phyloP scores from a whole-genome alignment of 2,329 filamentous ascomycete species.

The Alternaria postmessia region DNA sequence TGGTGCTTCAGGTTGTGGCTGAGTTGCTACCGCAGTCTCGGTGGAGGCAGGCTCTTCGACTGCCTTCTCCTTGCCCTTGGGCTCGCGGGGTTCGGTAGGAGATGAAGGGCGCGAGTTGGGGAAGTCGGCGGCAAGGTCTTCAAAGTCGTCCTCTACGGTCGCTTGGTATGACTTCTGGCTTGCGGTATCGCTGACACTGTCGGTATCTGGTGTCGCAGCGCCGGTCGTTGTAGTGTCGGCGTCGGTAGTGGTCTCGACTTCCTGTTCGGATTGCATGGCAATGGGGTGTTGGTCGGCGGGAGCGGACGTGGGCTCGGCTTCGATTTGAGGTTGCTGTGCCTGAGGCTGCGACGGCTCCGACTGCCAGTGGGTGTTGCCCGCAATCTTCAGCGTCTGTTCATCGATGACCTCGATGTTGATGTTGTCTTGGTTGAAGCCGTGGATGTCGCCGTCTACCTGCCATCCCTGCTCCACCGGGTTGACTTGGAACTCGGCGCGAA shows the following conservation, averaged over 20 bases:
- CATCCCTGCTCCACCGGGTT: slow-evolving; percentile 41
- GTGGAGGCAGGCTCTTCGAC: slow-evolving; percentile 22
- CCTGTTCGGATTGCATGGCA: background rate
- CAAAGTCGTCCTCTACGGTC: slow-evolving; percentile 49
- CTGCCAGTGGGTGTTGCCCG: slow-evolving; percentile 41
- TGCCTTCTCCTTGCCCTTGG: slow-evolving; percentile 42
- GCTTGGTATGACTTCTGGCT: slow-evolving; percentile 47
- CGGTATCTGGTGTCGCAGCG: slow-evolving; percentile 32
- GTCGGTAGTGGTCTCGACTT: slow-evolving; percentile 16
- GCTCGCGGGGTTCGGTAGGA: slow-evolving; percentile 27
- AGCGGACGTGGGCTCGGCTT: slow-evolving; percentile 9
- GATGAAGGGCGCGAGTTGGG: slow-evolving; percentile 37
- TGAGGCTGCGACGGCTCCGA: slow-evolving; percentile 23
- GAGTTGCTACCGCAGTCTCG: slow-evolving; percentile 26
- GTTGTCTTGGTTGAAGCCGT: slow-evolving; percentile 47
- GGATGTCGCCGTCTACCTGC: slow-evolving; percentile 43
- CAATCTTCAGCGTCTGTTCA: slow-evolving; percentile 44
- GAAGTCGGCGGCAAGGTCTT: slow-evolving; percentile 44
- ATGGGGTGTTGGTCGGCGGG: background rate
- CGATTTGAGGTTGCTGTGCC: slow-evolving; percentile 16
- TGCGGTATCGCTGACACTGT: slow-evolving; percentile 43
- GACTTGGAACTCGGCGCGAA: slow-evolving; percentile 44
- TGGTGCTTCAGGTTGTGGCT: slow-evolving; percentile 29
- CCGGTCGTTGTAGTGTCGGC: slow-evolving; percentile 16
- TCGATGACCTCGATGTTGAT: slow-evolving; percentile 47